phyloP scores from a whole-genome alignment of 306 rosid genomes.

The Gastrolobium bilobum region DNA sequence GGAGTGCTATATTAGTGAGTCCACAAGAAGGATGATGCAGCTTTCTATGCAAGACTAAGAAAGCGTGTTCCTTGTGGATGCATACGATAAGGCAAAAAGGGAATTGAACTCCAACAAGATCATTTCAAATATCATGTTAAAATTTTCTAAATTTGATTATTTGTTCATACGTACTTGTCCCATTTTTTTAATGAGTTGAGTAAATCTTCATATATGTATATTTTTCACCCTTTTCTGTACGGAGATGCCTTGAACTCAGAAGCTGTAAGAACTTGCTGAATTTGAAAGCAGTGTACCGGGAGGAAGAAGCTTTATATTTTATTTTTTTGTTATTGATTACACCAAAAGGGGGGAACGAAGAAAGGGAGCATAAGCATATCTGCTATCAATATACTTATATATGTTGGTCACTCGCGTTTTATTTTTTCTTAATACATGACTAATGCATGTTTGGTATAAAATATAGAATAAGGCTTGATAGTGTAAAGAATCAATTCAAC shows the following conservation, averaged over 20 bases:
- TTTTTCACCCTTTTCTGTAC: background rate
- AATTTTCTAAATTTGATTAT: slow-evolving; percentile 44
- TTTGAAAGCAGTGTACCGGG: background rate
- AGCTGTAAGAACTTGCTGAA: slow-evolving; percentile 17
- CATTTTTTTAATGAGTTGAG: slow-evolving; percentile 21
- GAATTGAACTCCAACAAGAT: slow-evolving; percentile 74
- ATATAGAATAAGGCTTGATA: too few species aligned
- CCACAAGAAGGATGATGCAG: slow-evolving; percentile 65
- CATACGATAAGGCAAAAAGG: slow-evolving; percentile 62
- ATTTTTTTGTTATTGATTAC: background rate
- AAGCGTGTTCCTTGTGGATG: slow-evolving; percentile 70
- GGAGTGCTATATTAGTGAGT: background rate
- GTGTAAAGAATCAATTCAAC: too few species aligned
- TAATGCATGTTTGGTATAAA: too few species aligned
- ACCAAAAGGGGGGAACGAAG: background rate
- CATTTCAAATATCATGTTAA: slow-evolving; percentile 62
- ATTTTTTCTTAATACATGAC: background rate
- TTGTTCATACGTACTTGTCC: slow-evolving; percentile 38
- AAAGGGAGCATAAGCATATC: background rate
- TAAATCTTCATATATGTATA: slow-evolving; percentile 14
- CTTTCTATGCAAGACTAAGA: slow-evolving; percentile 65
- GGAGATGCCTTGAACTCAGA: slow-evolving; percentile 13
- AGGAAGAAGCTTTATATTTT: background rate
- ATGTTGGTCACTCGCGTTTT: too few species aligned
- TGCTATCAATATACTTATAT: background rate